A percentile compares a stretch with the other conserved stretches of the same genome.
Evolutionary conservation across 306 rosid species (phyloP).

Genomic region (Lithocarpus polystachyus): DNA sequence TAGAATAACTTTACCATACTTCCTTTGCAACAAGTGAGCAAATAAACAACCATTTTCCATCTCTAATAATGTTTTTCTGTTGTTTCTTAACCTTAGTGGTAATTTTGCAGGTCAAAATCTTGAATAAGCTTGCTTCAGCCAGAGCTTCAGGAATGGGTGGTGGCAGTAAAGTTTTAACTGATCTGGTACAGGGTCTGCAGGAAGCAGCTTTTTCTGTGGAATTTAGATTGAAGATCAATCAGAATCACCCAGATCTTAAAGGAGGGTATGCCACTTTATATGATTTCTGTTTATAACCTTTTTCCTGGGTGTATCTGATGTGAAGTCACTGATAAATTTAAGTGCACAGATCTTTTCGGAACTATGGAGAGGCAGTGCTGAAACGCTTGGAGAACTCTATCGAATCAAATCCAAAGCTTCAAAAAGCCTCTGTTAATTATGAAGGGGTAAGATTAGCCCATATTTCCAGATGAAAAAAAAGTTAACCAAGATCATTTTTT

Average conservation of each 20-base stretch:
- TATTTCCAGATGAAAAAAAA: background rate
- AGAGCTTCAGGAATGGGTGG: slow-evolving; percentile 69
- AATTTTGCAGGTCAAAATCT: slow-evolving; percentile 75
- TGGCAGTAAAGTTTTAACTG: slow-evolving; percentile 88
- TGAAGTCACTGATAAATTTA: slow-evolving; percentile 31
- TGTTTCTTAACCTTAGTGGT: background rate
- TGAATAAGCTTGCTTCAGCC: slow-evolving; percentile 87
- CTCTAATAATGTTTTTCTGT: background rate
- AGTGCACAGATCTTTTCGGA: slow-evolving; percentile 72
- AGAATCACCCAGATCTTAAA: slow-evolving; percentile 78
- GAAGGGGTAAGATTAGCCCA: slow-evolving; percentile 68
- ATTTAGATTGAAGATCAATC: slow-evolving; percentile 81
- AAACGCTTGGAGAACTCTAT: slow-evolving; percentile 65
- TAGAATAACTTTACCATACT: too few relatives aligned
- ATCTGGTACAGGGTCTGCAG: slow-evolving; percentile 68
- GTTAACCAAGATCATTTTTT: too few relatives aligned
- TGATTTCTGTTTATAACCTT: slow-evolving; percentile 14
- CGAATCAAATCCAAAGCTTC: slow-evolving; percentile 51
- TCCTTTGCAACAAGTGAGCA: too few relatives aligned
- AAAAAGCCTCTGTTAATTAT: slow-evolving; percentile 76
- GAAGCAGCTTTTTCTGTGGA: slow-evolving; percentile 77
- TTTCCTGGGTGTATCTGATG: slow-evolving; percentile 12
- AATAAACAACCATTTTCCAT: background rate
- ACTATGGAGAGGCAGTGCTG: slow-evolving; percentile 89
- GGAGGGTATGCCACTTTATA: slow-evolving; percentile 59